These are phyloP conservation scores for Aspergillus egyptiacus DNA, from an alignment of 495 filamentous ascomycete species.

Conservation along the genomic window DNA sequence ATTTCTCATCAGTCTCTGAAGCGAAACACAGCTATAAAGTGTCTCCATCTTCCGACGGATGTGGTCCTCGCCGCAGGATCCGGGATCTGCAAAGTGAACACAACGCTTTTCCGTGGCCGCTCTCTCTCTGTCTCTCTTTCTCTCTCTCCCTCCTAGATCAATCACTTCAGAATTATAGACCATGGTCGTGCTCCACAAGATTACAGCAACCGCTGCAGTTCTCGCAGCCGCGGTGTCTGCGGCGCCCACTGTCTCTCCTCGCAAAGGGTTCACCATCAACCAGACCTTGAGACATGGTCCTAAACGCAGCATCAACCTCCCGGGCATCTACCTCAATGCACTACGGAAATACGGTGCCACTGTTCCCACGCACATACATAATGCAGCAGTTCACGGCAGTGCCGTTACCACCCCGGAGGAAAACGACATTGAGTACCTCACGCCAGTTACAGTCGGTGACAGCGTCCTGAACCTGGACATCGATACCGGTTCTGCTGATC, in stretches of 20 bases:
- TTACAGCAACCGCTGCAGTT: constrained; percentile 27
- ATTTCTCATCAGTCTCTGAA: neutral
- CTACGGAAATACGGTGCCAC: constrained; percentile 41
- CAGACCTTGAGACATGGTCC: constrained; percentile 27
- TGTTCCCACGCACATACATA: constrained; percentile 37
- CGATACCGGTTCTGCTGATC: constrained; percentile 72
- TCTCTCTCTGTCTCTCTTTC: neutral
- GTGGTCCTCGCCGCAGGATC: no score
- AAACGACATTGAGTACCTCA: constrained; percentile 60
- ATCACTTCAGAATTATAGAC: constrained; percentile 25
- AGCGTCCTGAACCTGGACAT: constrained; percentile 62
- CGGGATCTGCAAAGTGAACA: no score
- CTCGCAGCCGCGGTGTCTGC: constrained; percentile 32
- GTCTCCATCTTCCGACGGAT: neutral
- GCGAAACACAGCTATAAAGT: constrained; percentile 7
- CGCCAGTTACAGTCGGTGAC: constrained; percentile 59
- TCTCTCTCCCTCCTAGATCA: neutral
- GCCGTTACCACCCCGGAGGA: constrained; percentile 49
- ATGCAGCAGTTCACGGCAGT: constrained; percentile 42
- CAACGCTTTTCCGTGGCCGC: no score
- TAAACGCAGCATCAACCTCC: constrained; percentile 34
- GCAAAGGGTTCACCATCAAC: constrained; percentile 38
- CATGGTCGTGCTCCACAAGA: constrained; percentile 43
- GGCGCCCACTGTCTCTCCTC: constrained; percentile 23
- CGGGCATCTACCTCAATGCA: constrained; percentile 34